Evolutionary conservation across 768 basidiomycete genomes (phyloP).

Genomic region (Neoboletus subvelutipes): DNA sequence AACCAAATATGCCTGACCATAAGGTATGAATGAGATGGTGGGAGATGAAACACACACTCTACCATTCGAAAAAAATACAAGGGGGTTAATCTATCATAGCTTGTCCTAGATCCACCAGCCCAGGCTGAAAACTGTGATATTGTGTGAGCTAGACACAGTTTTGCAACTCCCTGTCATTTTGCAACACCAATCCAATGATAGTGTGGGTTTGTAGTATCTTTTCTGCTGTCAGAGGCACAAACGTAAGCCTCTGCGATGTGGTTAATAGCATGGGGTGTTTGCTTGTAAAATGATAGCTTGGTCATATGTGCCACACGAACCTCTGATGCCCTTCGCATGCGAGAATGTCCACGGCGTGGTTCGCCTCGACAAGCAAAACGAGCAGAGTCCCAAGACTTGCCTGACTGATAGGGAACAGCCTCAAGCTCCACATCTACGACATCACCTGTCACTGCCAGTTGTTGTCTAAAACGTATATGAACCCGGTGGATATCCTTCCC

Average conservation of each 20-base stretch:
- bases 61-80: too few species aligned
- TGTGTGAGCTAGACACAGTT: not conserved
- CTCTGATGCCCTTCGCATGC: not conserved
- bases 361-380: not conserved
- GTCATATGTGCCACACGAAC: not conserved
- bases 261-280: not conserved
- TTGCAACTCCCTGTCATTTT: not conserved
- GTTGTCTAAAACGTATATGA: slow-evolving; percentile 20
- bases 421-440: slow-evolving; percentile 1
- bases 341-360: not conserved
- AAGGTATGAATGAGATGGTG: too few species aligned
- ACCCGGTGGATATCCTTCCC: slow-evolving; percentile 6
- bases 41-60: too few species aligned
- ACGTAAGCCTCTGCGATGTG: not conserved
- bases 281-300: not conserved
- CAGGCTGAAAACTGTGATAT: not conserved
- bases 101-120: not conserved
- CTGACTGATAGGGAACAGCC: slow-evolving; percentile 1
- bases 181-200: not conserved
- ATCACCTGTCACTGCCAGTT: not conserved
- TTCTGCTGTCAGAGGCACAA: not conserved
- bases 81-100: not conserved
- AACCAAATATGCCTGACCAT: too few species aligned
- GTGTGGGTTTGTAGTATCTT: too few species aligned
- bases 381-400: not conserved